Base-by-base conservation (phyloP, 2,329 filamentous ascomycete genomes). In the Ramularia endophylla region DNA sequence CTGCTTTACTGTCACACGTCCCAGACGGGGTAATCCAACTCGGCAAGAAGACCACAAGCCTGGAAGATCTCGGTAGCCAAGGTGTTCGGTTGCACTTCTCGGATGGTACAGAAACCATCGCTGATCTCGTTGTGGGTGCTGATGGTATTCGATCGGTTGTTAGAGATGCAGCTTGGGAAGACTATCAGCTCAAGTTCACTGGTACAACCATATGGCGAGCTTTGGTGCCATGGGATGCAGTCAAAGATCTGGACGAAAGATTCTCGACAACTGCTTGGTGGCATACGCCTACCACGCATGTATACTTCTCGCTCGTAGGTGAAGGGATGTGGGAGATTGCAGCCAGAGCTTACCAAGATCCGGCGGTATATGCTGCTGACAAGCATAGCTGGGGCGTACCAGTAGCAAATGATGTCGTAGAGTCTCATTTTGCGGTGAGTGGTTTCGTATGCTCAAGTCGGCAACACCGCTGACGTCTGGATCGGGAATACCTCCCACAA, bases 81-180 rank as follows among this genome's bases (percentile, higher is more conserved):
- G 70, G 67, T 3, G 57, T 73, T 1, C 48, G 58, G 3, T 56
- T 77, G 8, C 34, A 42, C 0, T 77, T 79, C 42, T 61, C 67
- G 9, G 72, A 77, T 47, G 64, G 39, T 2, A 27, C 28, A 9
- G 27, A 19, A 7, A 25, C 25, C 3, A 17, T 40, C 11, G 43
- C 43, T 20, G 40, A 48, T 16, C 37, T 48, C 4, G 43, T 46
- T n/a, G 32, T 77, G 2, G 74, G 72, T 0, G 73, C 70, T 4
- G 71, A 77, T 50, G 71, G 74, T 2, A 75, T 75, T 38, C 66
- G 71, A 42, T 74, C 71, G 4, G 67, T 72, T 13, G 65, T 72
- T 1, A 58, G 69, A 27, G 60, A 66, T 6, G 54, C 60, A n/a
- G 57, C 65, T 0, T 70, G 69, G 29, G 65, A 66, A 0, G 59